phyloP scores from a whole-genome alignment of 2,329 filamentous ascomycete species.

The Botrytis aclada region DNA sequence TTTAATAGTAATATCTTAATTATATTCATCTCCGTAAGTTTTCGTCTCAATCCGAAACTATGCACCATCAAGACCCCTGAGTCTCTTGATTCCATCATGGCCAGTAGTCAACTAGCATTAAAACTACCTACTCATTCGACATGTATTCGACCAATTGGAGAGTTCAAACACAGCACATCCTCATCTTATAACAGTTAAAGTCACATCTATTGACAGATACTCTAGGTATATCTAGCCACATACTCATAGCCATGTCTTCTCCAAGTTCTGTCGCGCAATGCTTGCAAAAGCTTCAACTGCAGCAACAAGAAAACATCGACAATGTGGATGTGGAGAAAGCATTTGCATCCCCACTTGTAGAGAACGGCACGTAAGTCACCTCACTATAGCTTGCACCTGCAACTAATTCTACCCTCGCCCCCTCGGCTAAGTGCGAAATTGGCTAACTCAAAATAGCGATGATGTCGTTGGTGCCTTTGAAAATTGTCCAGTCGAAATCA shows the following conservation, averaged over 20 bases:
- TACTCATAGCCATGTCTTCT: neutral
- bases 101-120: neutral
- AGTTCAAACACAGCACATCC: neutral
- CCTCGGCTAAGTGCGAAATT: neutral
- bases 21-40: neutral
- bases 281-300: neutral
- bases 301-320: neutral
- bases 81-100: neutral
- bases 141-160: neutral
- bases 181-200: neutral
- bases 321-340: neutral
- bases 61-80: neutral
- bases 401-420: no score
- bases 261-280: no score
- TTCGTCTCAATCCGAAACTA: neutral
- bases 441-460: neutral
- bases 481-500: neutral
- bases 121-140: neutral
- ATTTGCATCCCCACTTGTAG: neutral
- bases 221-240: neutral
- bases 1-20: neutral
- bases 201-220: neutral
- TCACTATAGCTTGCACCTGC: neutral
- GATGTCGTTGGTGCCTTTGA: neutral
- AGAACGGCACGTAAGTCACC: neutral